Evolutionary conservation across 2,329 filamentous ascomycete species (phyloP), one percentile per base, ranked within the genome.

Genomic region (Pseudogymnoascus sp.): DNA sequence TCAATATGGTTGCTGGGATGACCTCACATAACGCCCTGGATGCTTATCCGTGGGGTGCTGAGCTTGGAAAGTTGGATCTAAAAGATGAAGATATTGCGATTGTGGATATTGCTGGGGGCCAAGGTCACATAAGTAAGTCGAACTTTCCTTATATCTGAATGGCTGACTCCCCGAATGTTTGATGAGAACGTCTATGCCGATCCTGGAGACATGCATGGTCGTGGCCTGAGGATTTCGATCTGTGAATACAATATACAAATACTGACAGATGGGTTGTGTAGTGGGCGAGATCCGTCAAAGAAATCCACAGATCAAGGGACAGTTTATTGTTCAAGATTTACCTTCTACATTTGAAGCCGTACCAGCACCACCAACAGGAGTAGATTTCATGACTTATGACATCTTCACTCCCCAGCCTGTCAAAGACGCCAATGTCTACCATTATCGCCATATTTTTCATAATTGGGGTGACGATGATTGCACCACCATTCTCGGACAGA

Each of bases 321-420:
- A 64, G 10, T 66, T 68, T 33, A 67, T 70, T 44, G 64, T 68
- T 2, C 67, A 70, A 62, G 67, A 69, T 63, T 62, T 71, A 3
- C 38, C 62, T 12, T 60, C 62, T 4, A 69, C 69, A 21, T 67
- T 70, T 50, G 63, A 67, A 11, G 63, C 62, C 12, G 63, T 68
- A 5, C 31, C 63, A 7, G 25, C 11, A 1, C 66, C 66, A 7
- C 65, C 64, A 23, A 25, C 59, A 8, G 61, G 72, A 59, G 71
- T 76, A 31, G 69, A 71, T 60, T 66, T 68, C 7, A 70, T 74
- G 69, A 62, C 65, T 1, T 68, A 77, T 63, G 71, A 75, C 59
- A 66, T 70, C 38, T 70, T 69, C 47, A 68, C 59, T 5, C 65
- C 68, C 2, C 69, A 69, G 5, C 64, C 65, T 1, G 64, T 69